Base-by-base conservation (phyloP, 2,329 filamentous ascomycete species). In the Fusarium citri region DNA sequence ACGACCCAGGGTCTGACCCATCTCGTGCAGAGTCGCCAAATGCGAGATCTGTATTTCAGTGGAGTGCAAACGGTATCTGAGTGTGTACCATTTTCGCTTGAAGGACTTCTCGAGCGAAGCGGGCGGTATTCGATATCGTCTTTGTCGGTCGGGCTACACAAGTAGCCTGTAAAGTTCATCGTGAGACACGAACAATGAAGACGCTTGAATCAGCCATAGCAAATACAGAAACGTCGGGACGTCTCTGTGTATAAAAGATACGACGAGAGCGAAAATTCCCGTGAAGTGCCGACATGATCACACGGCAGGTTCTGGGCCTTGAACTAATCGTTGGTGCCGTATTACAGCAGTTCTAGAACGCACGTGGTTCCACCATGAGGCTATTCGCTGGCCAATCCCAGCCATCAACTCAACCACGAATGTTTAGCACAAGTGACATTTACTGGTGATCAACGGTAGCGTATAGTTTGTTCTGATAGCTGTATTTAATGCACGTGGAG, bases 291-390 rank as follows among this genome's bases (percentile, higher is more conserved):
- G 55, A 41, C 23, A 56, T 50, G 46, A 55, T 72, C 68, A 72
- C 69, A 68, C 50, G 60, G 45, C 53, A 47, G 43, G 31, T 43
- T 37, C 30, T 58, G 50, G 40, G 40, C 34, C 59, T 50, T 12
- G 40, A 25, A 63, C 65, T 62, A 43, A 40, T 49, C 22, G 10
- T 23, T n/a, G 20, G 14, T 40, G 66, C 37, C 69, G 69, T 72
- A 72, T 72, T 68, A 67, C 51, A 70, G 56, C 43, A 50, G 41
- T 25, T 50, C 56, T 68, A 50, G 40, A 54, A 40, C 62, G 62
- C 69, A 72, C 69, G 69, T 72, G 69, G 66, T 50, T 69, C 66
- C 66, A 65, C 66, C 55, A 41, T 59, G 56, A 68, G 34, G 20
- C n/a, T 49, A 30, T 30, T 51, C 22, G 37, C 20, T n/a, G 34